Base-by-base conservation (phyloP, 805 yeast species). In the Zygotorulaspora danielsina region DNA sequence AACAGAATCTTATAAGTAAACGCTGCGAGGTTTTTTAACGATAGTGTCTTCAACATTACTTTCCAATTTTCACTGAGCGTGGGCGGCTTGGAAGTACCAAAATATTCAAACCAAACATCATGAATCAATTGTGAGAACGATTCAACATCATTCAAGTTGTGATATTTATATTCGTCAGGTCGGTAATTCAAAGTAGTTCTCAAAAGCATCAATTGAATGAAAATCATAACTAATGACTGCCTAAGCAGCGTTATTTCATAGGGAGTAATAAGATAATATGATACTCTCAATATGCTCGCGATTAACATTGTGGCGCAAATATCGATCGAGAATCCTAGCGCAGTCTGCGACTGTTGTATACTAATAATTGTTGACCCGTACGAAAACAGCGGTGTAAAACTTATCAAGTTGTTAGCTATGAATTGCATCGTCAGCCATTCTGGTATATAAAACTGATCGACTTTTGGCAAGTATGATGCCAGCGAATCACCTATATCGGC, bases 291-390 rank as follows among this genome's bases (percentile, higher is more conserved):
- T 4, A 79, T 75, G 29, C 87, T 75, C 1, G 95, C 81, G 47
- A 86, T 70, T 45, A 88, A 59, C 95, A 89, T 87, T 5, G 95
- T 85, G 5, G 87, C 89, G 63, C 96, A 89, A 8, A 89, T 84
- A 62, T 89, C 97, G n/a, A 87, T 69, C 4, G 95, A 83, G 55
- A 88, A 87, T 16, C 96, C 97, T 16, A 75, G 69, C 1, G 90
- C 75, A 0, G 88, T 73, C 55, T 79, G 67, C 22, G 75, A 72
- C 33, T 71, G 67, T 51, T 78, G 72, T 10, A 88, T 87, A 46
- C 83, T 71, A 33, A 76, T 67, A 24, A 88, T 75, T 1, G 96
- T 87, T 11, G 93, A 76, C 2, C 95, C 95, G 56, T 89, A 88
- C 5, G 96, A 84, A 45, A 89, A 72, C 31, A 88, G 61, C 2